Conservation (phyloP, 2,329 filamentous ascomycete genomes). For the Hypoxylon sp. region DNA sequence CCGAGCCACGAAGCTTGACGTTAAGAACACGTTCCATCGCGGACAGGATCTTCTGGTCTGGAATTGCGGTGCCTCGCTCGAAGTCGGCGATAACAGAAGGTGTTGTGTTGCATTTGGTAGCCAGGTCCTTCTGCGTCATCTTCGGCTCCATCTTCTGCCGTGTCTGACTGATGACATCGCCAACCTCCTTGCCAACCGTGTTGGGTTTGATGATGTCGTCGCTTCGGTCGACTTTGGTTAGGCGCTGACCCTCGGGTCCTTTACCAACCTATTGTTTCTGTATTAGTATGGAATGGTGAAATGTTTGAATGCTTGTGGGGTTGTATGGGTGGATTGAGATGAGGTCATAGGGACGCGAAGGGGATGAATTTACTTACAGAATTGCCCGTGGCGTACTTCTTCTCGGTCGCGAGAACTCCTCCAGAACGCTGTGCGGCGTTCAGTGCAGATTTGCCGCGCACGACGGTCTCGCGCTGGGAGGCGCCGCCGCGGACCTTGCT, state of each 20-base stretch:
- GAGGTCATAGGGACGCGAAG: conserved; percentile 9
- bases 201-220: conserved; percentile 99
- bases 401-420: conserved; percentile 85
- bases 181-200: conserved; percentile 85
- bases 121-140: conserved; percentile 93
- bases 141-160: conserved; percentile 89
- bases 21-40: conserved; percentile 89
- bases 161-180: conserved; percentile 84
- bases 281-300: conserved; percentile 33
- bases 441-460: conserved; percentile 84
- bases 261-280: conserved; percentile 61
- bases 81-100: conserved; percentile 85
- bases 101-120: conserved; percentile 91
- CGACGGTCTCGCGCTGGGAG: conserved; percentile 83
- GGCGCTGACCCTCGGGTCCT: conserved; percentile 86
- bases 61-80: conserved; percentile 82
- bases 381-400: conserved; percentile 88
- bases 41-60: conserved; percentile 85
- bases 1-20: conserved; percentile 86
- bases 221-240: conserved; percentile 97
- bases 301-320: neutral
- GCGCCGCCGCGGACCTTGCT: conserved; percentile 81
- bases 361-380: conserved; percentile 70
- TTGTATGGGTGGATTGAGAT: conserved; percentile 1
- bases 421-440: conserved; percentile 92